Base-by-base conservation (phyloP, 2,329 filamentous ascomycete species). In the Ophiostoma quercus region DNA sequence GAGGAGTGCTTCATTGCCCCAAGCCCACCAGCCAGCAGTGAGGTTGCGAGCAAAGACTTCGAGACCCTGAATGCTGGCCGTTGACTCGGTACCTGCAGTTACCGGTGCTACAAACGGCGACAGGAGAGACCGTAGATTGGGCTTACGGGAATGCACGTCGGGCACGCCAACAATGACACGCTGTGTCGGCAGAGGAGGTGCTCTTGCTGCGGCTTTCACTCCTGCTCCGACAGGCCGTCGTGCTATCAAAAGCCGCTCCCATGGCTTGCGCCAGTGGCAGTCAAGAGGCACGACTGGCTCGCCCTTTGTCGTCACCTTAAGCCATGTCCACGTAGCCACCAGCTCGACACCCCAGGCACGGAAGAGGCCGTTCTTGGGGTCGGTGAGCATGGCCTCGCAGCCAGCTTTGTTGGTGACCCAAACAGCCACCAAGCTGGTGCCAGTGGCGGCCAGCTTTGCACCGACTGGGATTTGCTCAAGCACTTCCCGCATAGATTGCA, bases 111-210 rank as follows among this genome's bases (percentile, higher is more conserved):
- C 1, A 29, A 71, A 73, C 0, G 73, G 72, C 11, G 85, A 82
- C 67, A 92, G 84, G 29, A 92, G 74, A 2, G 78, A 75, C 71
- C 88, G 87, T 69, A 94, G 76, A 75, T 88, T 91, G 3, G 92
- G 92, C 76, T 95, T 95, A 66, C 91, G 82, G 0, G 91, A 94
- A 78, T 95, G 92, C 3, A 92, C 74, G 76, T 94, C 91, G 1
- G 91, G 90, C 29, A 92, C 90, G 0, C 85, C 87, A 9, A 92
- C 77, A 41, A 94, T 81, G 2, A 92, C 85, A 76, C 84, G 88
- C 39, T 79, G 80, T 5, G 43, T 32, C 1, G 69, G 71, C 0
- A 72, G 69, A 1, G 19, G 16, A 12, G 22, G 16, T 1, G 8
- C 8, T 8, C 63, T 3, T 69, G 80, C 60, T 79, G 79, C 69